A percentile compares a stretch with the other conserved stretches of the same genome.
Evolutionary conservation across 202 grass and related monocot species (phyloP).

Genomic region (Bolboschoenoplectus hybrid): DNA sequence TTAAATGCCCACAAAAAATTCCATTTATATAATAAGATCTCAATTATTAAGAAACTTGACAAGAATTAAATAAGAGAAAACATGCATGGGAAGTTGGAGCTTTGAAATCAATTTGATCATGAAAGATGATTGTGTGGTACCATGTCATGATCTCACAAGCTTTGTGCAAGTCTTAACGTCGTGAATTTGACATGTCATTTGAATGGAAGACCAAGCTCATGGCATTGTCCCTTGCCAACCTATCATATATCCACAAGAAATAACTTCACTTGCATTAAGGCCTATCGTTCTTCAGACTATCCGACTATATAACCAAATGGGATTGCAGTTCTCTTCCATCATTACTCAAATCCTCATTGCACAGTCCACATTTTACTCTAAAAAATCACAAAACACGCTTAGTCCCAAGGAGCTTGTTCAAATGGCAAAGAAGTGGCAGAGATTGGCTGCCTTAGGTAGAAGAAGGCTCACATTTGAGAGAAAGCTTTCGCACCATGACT

Average conservation of each 20-base stretch:
- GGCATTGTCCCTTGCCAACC: conserved; percentile 42
- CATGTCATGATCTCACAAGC: conserved; percentile 16
- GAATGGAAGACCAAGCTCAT: conserved; percentile 33
- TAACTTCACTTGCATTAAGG: no score
- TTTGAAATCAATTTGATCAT: not conserved
- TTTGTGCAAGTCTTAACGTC: not conserved
- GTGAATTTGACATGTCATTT: not conserved
- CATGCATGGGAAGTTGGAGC: not conserved
- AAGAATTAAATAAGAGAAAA: no score
- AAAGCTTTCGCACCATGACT: not conserved
- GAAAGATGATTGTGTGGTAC: not conserved
- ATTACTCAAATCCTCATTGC: no score
- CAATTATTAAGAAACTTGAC: no score
- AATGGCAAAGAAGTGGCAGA: conserved; percentile 71
- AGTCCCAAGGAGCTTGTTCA: conserved; percentile 61
- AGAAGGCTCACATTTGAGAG: conserved; percentile 44
- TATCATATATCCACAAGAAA: conserved; percentile 25
- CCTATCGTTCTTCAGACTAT: no score
- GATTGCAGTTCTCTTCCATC: no score
- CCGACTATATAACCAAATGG: no score
- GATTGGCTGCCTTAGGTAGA: conserved; percentile 46
- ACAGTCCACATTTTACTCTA: no score
- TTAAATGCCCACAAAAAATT: no score
- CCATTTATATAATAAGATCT: no score
- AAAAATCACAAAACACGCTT: conserved; percentile 44